These are phyloP conservation scores for Herpetospermum pedunculosum DNA, from an alignment of 306 rosid species.

Conservation along the genomic window DNA sequence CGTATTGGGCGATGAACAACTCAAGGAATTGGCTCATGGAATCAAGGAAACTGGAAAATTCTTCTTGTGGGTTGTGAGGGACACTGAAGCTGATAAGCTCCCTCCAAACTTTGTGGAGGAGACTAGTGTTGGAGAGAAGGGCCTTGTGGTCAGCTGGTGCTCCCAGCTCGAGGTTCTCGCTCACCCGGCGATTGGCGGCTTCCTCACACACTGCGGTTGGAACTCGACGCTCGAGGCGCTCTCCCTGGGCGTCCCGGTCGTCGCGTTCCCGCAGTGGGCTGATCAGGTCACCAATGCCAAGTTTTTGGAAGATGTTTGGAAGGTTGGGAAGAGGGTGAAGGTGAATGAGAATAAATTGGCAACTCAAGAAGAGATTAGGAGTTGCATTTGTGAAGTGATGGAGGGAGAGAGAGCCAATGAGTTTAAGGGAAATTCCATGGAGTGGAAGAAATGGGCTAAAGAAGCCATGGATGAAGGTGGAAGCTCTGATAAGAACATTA, in stretches of 20 bases:
- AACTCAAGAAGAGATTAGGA: constrained; percentile 4
- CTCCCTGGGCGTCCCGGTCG: constrained; percentile 10
- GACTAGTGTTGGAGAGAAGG: background rate
- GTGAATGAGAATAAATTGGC: background rate
- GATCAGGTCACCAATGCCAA: constrained; percentile 14
- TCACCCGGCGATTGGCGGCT: constrained; percentile 2
- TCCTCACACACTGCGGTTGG: constrained; percentile 15
- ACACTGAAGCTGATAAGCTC: constrained; percentile 8
- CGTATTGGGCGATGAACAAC: constrained; percentile 9
- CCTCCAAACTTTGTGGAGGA: background rate
- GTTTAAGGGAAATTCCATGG: constrained; percentile 2
- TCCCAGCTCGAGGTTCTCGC: constrained; percentile 8
- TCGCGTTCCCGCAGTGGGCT: constrained; percentile 12
- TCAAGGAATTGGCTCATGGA: constrained; percentile 4
- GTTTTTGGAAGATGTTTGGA: constrained; percentile 12
- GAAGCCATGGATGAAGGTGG: constrained; percentile 9
- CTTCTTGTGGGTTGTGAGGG: constrained; percentile 15
- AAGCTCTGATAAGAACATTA: constrained; percentile 9
- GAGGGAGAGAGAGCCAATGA: constrained; percentile 9
- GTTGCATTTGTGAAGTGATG: constrained; percentile 9
- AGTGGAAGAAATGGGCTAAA: constrained; percentile 8
- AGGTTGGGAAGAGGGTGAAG: constrained; percentile 5
- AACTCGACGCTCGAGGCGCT: constrained; percentile 15
- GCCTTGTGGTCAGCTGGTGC: constrained; percentile 5
- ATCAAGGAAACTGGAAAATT: background rate